These are phyloP conservation scores for Moelleriella libera DNA, from an alignment of 2,329 filamentous ascomycete species.

Conservation along the genomic window DNA sequence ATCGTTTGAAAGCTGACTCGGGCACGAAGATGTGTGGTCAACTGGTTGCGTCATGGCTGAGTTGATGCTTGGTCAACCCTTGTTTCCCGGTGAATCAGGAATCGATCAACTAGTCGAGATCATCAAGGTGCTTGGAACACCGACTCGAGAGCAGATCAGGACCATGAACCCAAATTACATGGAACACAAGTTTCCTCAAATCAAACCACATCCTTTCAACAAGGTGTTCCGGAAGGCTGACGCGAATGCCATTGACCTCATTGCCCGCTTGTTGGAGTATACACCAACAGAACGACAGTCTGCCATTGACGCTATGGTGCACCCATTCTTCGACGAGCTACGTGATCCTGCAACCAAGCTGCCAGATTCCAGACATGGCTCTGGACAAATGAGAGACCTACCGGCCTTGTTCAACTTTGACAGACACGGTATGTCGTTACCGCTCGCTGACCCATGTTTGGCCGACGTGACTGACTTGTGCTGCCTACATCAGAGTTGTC, in stretches of 20 bases:
- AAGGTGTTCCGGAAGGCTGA: slow-evolving; percentile 98
- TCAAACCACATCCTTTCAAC: slow-evolving; percentile 98
- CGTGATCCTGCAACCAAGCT: slow-evolving; percentile 82
- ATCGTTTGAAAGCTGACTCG: slow-evolving; percentile 4
- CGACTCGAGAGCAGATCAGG: slow-evolving; percentile 92
- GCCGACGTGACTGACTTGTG: neutral
- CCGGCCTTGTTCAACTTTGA: slow-evolving; percentile 88
- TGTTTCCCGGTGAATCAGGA: slow-evolving; percentile 96
- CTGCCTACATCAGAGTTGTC: slow-evolving; percentile 60
- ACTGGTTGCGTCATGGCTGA: slow-evolving; percentile 99
- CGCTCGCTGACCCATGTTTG: neutral
- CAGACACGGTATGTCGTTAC: slow-evolving; percentile 60
- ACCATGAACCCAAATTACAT: slow-evolving; percentile 99
- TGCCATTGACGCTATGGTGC: slow-evolving; percentile 91
- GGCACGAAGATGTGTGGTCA: slow-evolving; percentile 78
- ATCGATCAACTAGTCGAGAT: slow-evolving; percentile 98
- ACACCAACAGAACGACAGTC: slow-evolving; percentile 91
- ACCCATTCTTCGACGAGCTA: slow-evolving; percentile 96
- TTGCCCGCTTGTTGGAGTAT: slow-evolving; percentile 88
- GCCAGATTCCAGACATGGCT: slow-evolving; percentile 85
- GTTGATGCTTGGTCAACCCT: slow-evolving; percentile 92
- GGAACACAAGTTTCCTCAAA: slow-evolving; percentile 99
- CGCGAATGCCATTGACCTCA: slow-evolving; percentile 82
- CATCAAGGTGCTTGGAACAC: slow-evolving; percentile 96
- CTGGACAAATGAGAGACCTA: slow-evolving; percentile 65